phyloP scores from a whole-genome alignment of 345 rosid genomes.

The Erodium maritimum region DNA sequence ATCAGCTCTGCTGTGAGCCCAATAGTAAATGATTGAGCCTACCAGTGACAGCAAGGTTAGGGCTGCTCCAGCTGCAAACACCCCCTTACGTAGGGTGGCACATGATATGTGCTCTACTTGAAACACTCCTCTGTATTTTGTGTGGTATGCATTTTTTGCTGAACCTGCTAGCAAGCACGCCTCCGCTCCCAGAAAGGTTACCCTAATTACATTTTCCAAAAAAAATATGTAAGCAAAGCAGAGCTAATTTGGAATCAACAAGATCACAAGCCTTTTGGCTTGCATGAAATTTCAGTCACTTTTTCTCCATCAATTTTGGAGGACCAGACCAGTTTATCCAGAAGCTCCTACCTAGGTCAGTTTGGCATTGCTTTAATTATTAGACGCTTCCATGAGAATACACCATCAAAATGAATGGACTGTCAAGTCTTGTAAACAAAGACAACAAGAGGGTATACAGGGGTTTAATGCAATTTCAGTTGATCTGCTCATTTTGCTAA shows the following conservation, averaged over 20 bases:
- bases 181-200: conserved; percentile 86
- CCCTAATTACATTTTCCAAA: conserved; percentile 26
- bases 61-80: conserved; percentile 92
- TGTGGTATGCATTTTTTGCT: conserved; percentile 75
- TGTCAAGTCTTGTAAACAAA: neutral
- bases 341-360: too few species aligned
- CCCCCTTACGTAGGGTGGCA: conserved; percentile 79
- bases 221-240: conserved; percentile 1
- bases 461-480: too few species aligned
- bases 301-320: too few species aligned
- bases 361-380: neutral
- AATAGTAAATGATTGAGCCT: conserved; percentile 57
- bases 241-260: neutral
- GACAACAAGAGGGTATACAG: neutral
- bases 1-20: conserved; percentile 78
- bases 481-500: neutral
- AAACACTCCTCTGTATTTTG: conserved; percentile 56
- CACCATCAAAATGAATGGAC: neutral
- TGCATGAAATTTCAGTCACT: too few species aligned
- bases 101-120: conserved; percentile 39
- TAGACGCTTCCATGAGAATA: neutral
- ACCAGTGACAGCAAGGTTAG: conserved; percentile 58
- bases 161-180: conserved; percentile 92
- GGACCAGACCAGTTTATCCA: too few species aligned
- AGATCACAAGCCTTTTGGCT: neutral